Conservation (phyloP, 148 eudicot genomes). For the Agrostemma githago region DNA sequence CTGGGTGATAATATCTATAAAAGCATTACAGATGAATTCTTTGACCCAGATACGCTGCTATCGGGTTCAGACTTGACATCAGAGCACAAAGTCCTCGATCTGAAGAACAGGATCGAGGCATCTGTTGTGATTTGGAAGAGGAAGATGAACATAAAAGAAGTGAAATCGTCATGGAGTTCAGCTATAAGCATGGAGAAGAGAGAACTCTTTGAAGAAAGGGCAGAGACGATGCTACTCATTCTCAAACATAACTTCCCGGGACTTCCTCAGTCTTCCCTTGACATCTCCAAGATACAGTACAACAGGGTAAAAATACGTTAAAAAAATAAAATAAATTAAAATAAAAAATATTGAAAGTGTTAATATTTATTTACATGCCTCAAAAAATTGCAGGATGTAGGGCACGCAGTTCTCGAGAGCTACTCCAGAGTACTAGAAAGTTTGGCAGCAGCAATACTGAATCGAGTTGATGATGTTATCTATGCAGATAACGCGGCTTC, state of each 20-base stretch:
- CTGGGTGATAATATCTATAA: conserved; percentile 68
- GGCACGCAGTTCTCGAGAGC: conserved; percentile 79
- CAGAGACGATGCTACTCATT: conserved; percentile 70
- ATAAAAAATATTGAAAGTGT: not conserved
- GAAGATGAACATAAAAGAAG: conserved; percentile 71
- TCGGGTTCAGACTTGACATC: conserved; percentile 52
- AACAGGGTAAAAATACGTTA: conserved; percentile 42
- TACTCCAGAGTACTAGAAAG: conserved; percentile 90
- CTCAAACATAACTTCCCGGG: conserved; percentile 82
- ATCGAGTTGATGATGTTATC: conserved; percentile 68
- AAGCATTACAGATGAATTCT: conserved; percentile 74
- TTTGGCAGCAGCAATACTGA: conserved; percentile 71
- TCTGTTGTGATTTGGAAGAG: conserved; percentile 83
- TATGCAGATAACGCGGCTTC: conserved; percentile 45
- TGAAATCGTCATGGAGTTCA: conserved; percentile 77
- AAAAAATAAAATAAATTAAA: not conserved
- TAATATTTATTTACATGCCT: not conserved
- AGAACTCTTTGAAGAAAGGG: conserved; percentile 85
- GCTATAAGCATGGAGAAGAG: conserved; percentile 72
- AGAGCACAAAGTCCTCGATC: conserved; percentile 72
- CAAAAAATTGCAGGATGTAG: conserved; percentile 58
- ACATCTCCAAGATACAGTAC: conserved; percentile 73
- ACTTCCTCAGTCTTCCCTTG: conserved; percentile 76
- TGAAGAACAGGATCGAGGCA: conserved; percentile 88
- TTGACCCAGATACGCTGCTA: conserved; percentile 40